Percentiles rank a stretch among this genome's conserved stretches.
phyloP scores from a whole-genome alignment of 148 eudicot genomes.

The Simmondsia chinensis region DNA sequence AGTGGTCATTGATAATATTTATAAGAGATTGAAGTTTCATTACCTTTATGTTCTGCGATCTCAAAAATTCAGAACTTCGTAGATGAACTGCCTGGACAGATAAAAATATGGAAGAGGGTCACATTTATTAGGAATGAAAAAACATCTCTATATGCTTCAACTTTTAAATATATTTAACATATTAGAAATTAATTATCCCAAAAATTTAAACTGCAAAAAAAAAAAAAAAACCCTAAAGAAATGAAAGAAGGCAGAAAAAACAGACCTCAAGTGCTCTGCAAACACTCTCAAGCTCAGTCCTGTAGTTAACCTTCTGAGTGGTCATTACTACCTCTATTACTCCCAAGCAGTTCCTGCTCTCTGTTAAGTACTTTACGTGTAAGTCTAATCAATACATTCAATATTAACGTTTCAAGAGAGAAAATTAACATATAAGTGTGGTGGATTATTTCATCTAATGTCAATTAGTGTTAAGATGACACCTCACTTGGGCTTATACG shows the following conservation, averaged over 20 bases:
- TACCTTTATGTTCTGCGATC: constrained; percentile 49
- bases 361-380: too few relatives aligned
- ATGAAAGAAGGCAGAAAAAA: neutral
- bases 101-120: neutral
- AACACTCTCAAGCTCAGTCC: constrained; percentile 71
- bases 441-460: too few relatives aligned
- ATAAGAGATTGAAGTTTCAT: constrained; percentile 1
- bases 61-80: constrained; percentile 44
- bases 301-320: constrained; percentile 59
- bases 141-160: neutral
- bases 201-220: neutral
- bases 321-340: constrained; percentile 85
- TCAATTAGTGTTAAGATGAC: too few relatives aligned
- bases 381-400: too few relatives aligned
- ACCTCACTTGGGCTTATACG: too few relatives aligned
- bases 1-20: neutral
- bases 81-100: constrained; percentile 77
- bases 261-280: constrained; percentile 85
- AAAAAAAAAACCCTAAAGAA: neutral
- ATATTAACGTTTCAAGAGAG: too few relatives aligned
- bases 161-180: neutral
- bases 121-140: neutral
- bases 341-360: constrained; percentile 70
- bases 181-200: too few relatives aligned
- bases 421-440: too few relatives aligned